These are phyloP conservation scores for Cryptococcus sp. DNA, from an alignment of 1,284 basidiomycete genomes.

Conservation along the genomic window DNA sequence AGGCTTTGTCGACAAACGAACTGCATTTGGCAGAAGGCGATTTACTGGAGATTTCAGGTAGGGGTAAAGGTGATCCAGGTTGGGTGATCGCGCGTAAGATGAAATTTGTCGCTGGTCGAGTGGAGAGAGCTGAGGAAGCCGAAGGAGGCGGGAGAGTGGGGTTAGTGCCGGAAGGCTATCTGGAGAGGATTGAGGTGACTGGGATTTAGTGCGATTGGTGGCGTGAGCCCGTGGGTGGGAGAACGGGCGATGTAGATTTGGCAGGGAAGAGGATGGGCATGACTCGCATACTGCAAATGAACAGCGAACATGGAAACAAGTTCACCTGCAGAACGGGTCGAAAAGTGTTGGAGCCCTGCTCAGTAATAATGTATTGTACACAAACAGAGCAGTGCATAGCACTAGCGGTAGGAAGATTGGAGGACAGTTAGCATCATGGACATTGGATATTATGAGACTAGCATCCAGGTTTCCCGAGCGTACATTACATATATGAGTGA, in stretches of 20 bases:
- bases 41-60: slow-evolving; percentile 42
- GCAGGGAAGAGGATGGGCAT: neutral
- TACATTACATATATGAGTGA: no score
- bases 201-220: no score
- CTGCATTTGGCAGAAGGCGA: slow-evolving; percentile 46
- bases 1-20: slow-evolving; percentile 46
- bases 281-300: no score
- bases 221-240: neutral
- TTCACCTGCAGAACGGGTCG: no score
- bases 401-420: no score
- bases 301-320: no score
- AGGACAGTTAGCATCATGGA: no score
- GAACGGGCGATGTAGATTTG: neutral
- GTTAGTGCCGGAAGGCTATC: slow-evolving; percentile 50
- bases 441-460: no score
- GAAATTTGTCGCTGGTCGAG: slow-evolving; percentile 16
- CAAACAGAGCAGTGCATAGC: no score
- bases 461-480: no score
- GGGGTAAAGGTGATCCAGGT: slow-evolving; percentile 47
- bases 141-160: slow-evolving; percentile 32
- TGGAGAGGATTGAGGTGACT: slow-evolving; percentile 30
- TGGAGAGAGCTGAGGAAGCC: slow-evolving; percentile 12
- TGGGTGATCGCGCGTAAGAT: slow-evolving; percentile 51
- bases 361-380: no score
- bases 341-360: no score